Evolutionary conservation across 1,284 basidiomycete species (phyloP), one percentile per base, ranked within the genome.

Genomic region (Porogramme epimiltina): DNA sequence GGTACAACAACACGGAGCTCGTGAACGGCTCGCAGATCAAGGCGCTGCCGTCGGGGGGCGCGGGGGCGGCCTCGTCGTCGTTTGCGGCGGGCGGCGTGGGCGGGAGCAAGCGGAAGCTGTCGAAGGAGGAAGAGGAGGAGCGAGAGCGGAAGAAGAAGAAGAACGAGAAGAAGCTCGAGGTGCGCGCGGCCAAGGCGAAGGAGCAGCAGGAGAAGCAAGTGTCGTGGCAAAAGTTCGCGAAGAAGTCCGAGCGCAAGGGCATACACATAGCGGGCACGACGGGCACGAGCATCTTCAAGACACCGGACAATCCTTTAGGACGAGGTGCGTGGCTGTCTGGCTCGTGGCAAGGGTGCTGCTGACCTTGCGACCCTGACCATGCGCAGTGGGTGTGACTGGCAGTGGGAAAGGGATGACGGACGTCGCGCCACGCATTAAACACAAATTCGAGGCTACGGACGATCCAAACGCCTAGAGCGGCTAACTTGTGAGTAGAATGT

Each of bases 151-250:
- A 95, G 81, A 95, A 95, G 79, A 92, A 91, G 77, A 93, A 92
- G 76, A 97, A 94, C 66, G 95, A 98, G 75, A 97, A 96, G 78
- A 97, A 97, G 74, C 68, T 93, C 52, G 93, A 95, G 74, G 81
- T 76, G 6, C 87, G 86, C 65, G 91, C 93, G 39, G 84, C 85
- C 18, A 96, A 96, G 72, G 87, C 93, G 9, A 91, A 93, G 68
- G 94, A 96, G 66, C 93, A 95, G 71, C 81, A 79, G 45, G 81
- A 82, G 54, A 96, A 96, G 74, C 93, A 98, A 76, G 84, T 83
- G 58, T 88, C 87, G 19, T 99, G 96, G 96, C 93, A 98, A 73
- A 95, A 93, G 75, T 99, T 99, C 77, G 91, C 95, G 11, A 96
- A 95, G 75, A 98, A 97, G 76, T 87, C 90, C 28, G 88, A 92